Conservation (phyloP, 768 basidiomycete genomes). For the Tubosaeta sp. region DNA sequence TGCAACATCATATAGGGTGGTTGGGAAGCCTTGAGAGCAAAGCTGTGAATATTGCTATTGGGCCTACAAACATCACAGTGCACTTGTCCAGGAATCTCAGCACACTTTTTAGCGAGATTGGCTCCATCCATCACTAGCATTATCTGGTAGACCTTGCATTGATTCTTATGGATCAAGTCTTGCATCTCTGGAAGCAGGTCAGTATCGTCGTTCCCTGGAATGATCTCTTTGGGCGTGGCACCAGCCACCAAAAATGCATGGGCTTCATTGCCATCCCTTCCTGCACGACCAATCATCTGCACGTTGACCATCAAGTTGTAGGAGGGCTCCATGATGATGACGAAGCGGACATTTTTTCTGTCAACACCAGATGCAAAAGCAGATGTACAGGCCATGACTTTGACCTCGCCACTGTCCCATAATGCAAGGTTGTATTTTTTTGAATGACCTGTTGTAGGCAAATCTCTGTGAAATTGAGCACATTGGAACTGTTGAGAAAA, state of each 20-base stretch:
- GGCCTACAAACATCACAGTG: conserved; percentile 7
- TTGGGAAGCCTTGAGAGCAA: background rate
- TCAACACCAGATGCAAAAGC: background rate
- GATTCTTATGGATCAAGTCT: no score
- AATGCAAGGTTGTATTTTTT: background rate
- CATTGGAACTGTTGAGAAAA: no score
- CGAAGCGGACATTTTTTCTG: background rate
- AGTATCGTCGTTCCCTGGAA: no score
- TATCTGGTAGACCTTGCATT: no score
- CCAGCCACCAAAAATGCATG: background rate
- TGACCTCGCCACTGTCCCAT: background rate
- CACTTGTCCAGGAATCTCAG: background rate
- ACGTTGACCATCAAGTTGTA: background rate
- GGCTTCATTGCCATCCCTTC: background rate
- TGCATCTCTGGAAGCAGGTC: no score
- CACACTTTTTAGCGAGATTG: background rate
- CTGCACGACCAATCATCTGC: conserved; percentile 1
- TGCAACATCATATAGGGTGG: no score
- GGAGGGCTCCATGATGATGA: background rate
- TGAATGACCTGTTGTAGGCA: background rate
- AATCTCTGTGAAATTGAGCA: background rate
- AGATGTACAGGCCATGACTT: conserved; percentile 1
- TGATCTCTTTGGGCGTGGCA: no score
- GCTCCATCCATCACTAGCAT: background rate
- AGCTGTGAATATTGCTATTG: background rate